Base-by-base conservation (phyloP, 257 asterid species). In the Petrea volubilis region DNA sequence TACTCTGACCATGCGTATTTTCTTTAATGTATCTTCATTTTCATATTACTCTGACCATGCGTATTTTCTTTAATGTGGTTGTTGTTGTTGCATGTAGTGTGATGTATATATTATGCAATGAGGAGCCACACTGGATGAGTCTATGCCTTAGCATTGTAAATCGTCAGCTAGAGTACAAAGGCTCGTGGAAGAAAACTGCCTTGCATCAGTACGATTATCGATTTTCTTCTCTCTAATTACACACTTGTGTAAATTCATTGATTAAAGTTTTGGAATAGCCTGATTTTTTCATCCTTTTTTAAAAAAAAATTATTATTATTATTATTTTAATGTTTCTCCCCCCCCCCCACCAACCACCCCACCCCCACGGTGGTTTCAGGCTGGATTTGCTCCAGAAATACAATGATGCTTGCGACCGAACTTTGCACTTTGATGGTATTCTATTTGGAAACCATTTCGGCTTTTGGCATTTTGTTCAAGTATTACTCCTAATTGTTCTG, bases 51-150 rank as follows among this genome's bases (percentile, higher is more conserved):
- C 21, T 70, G 58, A 34, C 38, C 6, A 20, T 72, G 43, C n/a
- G 34, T 43, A 34, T n/a, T 49, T 75, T 50, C 23, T n/a, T n/a
- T 60, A 61, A 36, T 72, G 73, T 57, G n/a, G n/a, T n/a, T n/a
- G 58, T 71, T 71, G 55, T 70, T 74, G 58, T 71, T 72, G 21
- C n/a, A 11, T 80, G 88, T 81, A 95, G 98, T 79, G 96, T 95
- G 67, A 85, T 95, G 96, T 95, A 88, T 84, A 84, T 90, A 57
- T 74, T 95, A 56, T 92, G 98, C 92, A 90, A 87, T 38, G 99
- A 95, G 89, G 98, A 92, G 84, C 99, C 99, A 13, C 87, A 92
- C 27, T 95, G 99, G 99, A 87, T 88, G 96, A 72, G 80, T 65
- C 78, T 88, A 44, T 95, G 98, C 84, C 86, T 92, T 71, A 67